Percentiles rank a stretch among this genome's conserved stretches.
phyloP scores from a whole-genome alignment of 345 rosid genomes.

The Jatropha curcas region DNA sequence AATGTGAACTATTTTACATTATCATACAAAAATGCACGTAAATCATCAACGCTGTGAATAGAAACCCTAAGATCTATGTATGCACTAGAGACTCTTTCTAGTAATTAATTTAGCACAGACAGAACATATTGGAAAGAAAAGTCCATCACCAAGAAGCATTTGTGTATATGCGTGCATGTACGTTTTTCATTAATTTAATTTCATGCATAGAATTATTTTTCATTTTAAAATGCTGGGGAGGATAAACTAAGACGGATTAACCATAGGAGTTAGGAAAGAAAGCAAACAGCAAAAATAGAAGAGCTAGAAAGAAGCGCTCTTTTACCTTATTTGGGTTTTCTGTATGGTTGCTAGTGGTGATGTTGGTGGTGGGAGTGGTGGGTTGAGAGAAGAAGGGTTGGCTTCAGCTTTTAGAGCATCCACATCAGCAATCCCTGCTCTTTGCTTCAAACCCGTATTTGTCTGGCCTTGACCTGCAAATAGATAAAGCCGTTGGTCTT shows the following conservation, averaged over 20 bases:
- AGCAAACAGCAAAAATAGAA: not conserved
- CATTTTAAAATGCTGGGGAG: not conserved
- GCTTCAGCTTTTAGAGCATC: slow-evolving; percentile 4
- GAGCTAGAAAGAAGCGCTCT: not conserved
- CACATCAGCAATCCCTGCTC: slow-evolving; percentile 26
- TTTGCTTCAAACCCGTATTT: slow-evolving; percentile 38
- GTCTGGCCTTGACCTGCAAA: slow-evolving; percentile 51
- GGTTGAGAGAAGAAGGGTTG: slow-evolving; percentile 10
- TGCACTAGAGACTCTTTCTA: not conserved
- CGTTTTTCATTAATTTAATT: slow-evolving; percentile 2
- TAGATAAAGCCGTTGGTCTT: slow-evolving; percentile 24
- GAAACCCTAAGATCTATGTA: slow-evolving; percentile 30
- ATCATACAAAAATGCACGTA: not conserved
- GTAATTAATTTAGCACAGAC: not conserved
- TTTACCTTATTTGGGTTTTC: slow-evolving; percentile 31
- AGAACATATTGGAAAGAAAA: slow-evolving; percentile 23
- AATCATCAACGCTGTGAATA: slow-evolving; percentile 13
- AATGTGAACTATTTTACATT: not conserved
- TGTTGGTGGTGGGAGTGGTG: slow-evolving; percentile 3
- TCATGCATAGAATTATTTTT: not conserved
- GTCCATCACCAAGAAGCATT: slow-evolving; percentile 1
- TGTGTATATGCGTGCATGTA: slow-evolving; percentile 28
- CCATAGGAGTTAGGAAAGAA: not conserved
- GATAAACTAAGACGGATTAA: not conserved
- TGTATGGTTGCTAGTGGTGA: slow-evolving; percentile 12